Evolutionary conservation across 2,329 filamentous ascomycete genomes (phyloP), one percentile per base, ranked within the genome.

Genomic region (Xylariaceae sp.): DNA sequence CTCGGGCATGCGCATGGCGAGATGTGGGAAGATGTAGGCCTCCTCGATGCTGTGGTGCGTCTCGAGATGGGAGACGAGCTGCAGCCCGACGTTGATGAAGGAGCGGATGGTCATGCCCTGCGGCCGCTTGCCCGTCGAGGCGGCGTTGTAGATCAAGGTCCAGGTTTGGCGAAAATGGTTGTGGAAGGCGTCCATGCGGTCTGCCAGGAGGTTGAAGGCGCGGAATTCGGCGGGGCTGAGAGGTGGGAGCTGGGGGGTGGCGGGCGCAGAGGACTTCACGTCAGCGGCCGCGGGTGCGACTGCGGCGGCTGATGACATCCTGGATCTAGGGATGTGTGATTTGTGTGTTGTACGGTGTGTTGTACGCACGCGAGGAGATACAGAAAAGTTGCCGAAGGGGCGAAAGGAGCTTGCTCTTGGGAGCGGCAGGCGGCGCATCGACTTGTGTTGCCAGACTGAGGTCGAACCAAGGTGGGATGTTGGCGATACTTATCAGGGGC

Each of bases 21-120:
- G 78, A 1, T 85, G 63, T 1, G 90, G 91, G 67, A 95, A 96
- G 38, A 96, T 75, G 66, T 90, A 81, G 30, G 75, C 71, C 68
- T 96, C 90, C 67, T 96, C 91, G 62, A 95, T 92, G 49, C 72
- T 74, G 72, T 96, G 91, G 71, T 96, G 90, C 49, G 80, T 70
- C 10, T 81, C 78, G n/a, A 96, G 81, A 50, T 86, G 79, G 14
- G 77, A 75, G 57, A 81, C 78, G 66, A 96, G 90, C 43, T 82
- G 72, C n/a, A 89, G 73, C 31, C 85, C 88, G 22, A 77, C 73
- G 58, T 74, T 67, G 58, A 95, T 71, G 68, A 94, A 89, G 56
- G 86, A 77, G 27, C 78, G 77, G 12, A 89, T 77, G 0, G 84
- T 82, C 73, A 90, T 80, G 56, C 76, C 76, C 3, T 71, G 62